A percentile compares a stretch with the other conserved stretches of the same genome.
Conservation (phyloP, 805 yeast species). For the Wickerhamomyces bisporus region DNA sequence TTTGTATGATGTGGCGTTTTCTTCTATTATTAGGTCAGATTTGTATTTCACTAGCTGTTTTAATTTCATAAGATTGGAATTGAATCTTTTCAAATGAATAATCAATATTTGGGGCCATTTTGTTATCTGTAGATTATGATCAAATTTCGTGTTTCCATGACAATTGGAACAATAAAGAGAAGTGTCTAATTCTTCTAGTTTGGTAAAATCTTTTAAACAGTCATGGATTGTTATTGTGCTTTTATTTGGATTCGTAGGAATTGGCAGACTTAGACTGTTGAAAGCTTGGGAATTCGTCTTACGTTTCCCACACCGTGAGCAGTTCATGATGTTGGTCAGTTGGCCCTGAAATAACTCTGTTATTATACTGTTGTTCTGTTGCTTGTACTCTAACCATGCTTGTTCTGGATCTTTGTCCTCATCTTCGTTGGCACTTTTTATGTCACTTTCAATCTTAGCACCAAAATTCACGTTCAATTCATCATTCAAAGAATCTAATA, state of each 20-base stretch:
- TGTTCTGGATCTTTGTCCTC: conserved; percentile 77
- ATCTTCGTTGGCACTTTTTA: conserved; percentile 63
- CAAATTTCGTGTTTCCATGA: conserved; percentile 53
- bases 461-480: too few species aligned
- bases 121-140: conserved; percentile 68
- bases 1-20: conserved; percentile 38
- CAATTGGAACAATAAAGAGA: conserved; percentile 84
- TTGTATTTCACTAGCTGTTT: conserved; percentile 67
- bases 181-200: conserved; percentile 68
- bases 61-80: conserved; percentile 30
- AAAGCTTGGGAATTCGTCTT: conserved; percentile 86
- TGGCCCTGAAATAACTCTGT: conserved; percentile 91
- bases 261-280: conserved; percentile 73
- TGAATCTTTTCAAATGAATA: conserved; percentile 82
- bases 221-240: conserved; percentile 51
- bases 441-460: too few species aligned
- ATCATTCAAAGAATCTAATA: conserved; percentile 76
- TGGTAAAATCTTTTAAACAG: conserved; percentile 74
- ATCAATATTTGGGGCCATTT: conserved; percentile 74
- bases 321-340: conserved; percentile 69
- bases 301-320: conserved; percentile 66
- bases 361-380: background rate
- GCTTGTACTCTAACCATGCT: conserved; percentile 52
- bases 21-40: conserved; percentile 46
- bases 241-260: too few species aligned